Base-by-base conservation (phyloP, 1,284 basidiomycete species). In the Cryptococcus sp. region DNA sequence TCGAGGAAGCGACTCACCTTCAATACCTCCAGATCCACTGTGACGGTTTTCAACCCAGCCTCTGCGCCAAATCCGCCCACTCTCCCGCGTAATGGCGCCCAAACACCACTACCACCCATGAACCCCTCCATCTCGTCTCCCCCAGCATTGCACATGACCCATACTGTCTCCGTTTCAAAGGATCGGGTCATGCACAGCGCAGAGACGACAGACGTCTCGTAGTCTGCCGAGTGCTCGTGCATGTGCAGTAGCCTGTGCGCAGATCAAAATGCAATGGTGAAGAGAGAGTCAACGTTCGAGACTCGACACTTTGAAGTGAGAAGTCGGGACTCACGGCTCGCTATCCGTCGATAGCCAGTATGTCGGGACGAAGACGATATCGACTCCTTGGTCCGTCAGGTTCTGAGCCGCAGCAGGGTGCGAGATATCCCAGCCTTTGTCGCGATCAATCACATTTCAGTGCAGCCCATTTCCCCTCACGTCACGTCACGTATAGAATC, bases 391-490 rank as follows among this genome's bases (percentile, higher is more conserved):
- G 48, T 66, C 59, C 1, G 67, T 61, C 2, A 75, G 58, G 0
- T 22, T 39, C 47, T 67, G 66, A 1, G 64, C 65, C 3, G 67
- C 62, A 2, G 45, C 48, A 0, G 69, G 65, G 53, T 73, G 70
- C 17, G 69, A 69, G 16, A 70, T 54, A 57, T 75, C 73, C 73
- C 73, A 75, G 65, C 72, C 72, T 73, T 49, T 7, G n/a, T 0
- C 16, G 41, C 3, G 3, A 50, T 19, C 17, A 4, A 2, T 46
- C 19, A 15, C 17, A 23, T 10, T 2, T 11, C 15, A n/a, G 22
- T 10, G 23, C 13, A 7, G 23, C 29, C 29, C 29, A 34, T 34
- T 13, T 10, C 29, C 5, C 13, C n/a, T n/a, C n/a, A n/a, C n/a
- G n/a, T 34, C 29, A 10, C 8, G 29, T 34, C 29, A 5, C 29